Percentiles rank a stretch among this genome's conserved stretches.
These are phyloP conservation scores for Rubus idaeus DNA, from an alignment of 306 rosid genomes.

Conservation along the genomic window DNA sequence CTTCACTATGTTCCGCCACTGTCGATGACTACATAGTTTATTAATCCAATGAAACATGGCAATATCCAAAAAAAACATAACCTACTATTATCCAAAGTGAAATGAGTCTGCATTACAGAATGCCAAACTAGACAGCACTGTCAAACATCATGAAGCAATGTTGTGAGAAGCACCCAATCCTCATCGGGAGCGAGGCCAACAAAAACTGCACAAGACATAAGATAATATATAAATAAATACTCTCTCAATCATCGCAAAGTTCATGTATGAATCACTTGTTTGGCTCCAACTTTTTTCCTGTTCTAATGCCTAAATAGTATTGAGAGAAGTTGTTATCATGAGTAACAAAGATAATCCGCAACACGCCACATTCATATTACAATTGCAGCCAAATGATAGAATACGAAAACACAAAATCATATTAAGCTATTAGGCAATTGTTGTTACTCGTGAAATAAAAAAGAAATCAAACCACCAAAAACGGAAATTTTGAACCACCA, in stretches of 20 bases:
- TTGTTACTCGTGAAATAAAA: not conserved
- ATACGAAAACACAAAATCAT: too few species aligned
- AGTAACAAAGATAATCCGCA: not conserved
- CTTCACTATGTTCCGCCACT: too few species aligned
- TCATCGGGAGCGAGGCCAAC: too few species aligned
- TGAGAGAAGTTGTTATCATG: too few species aligned
- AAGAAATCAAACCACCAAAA: not conserved
- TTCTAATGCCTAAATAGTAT: too few species aligned
- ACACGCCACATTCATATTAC: not conserved
- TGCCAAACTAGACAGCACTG: slow-evolving; percentile 1
- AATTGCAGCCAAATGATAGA: not conserved
- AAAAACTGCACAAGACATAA: slow-evolving; percentile 7
- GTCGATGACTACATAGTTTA: not conserved
- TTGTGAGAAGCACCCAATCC: not conserved
- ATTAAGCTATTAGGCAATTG: too few species aligned
- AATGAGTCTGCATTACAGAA: not conserved
- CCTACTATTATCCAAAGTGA: not conserved
- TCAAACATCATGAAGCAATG: not conserved
- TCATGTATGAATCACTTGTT: too few species aligned
- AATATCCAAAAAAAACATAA: not conserved
- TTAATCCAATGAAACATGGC: not conserved
- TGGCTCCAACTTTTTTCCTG: too few species aligned
- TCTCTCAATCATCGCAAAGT: not conserved
- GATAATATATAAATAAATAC: not conserved
- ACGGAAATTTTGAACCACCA: not conserved